Base-by-base conservation (phyloP, 1,284 basidiomycete genomes). In the Gymnopus androsaceus region DNA sequence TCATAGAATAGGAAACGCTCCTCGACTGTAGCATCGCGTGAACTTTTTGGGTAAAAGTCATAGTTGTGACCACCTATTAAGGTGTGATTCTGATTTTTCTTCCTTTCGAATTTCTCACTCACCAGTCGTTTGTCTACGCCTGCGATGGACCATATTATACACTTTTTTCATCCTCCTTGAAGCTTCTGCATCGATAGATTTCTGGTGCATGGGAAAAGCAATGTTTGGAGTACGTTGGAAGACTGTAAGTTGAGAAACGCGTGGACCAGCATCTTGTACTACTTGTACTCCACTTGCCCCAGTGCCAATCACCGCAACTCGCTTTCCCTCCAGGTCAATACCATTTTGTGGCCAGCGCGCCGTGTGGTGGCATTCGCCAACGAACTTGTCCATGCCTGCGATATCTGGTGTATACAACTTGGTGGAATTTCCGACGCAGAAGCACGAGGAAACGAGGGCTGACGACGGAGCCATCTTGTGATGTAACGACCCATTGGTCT, bases 141-240 rank as follows among this genome's bases (percentile, higher is more conserved):
- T 58, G 6, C 55, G 52, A 40, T 64, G 63, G 9, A 65, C 48
- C 9, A 55, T 56, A 1, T 59, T 61, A 41, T 66, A 64, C 15
- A 63, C n/a, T n/a, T 41, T 34, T 47, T 65, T 66, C 58, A 62
- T 56, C 33, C 60, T 53, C 12, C 48, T 55, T 23, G 66, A 61
- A 14, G 36, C 47, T 2, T 47, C 54, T 23, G 25, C 52, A 41
- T 57, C 52, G 9, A 66, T 21, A 21, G 57, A 44, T 33, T 57
- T 23, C 52, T 67, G 66, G 15, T 34, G 41, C 65, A 67, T 63
- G 11, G 66, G 63, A 23, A 68, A 33, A 1, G 66, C 61, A 21
- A 66, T 50, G 28, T 67, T 66, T 1, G 66, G 64, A 4, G 65
- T 67, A 17, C 67, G 67, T 53, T 69, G 67, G 57, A 66, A 69